phyloP scores from a whole-genome alignment of 768 basidiomycete species.

The Naganishia vaughanmartiniae region DNA sequence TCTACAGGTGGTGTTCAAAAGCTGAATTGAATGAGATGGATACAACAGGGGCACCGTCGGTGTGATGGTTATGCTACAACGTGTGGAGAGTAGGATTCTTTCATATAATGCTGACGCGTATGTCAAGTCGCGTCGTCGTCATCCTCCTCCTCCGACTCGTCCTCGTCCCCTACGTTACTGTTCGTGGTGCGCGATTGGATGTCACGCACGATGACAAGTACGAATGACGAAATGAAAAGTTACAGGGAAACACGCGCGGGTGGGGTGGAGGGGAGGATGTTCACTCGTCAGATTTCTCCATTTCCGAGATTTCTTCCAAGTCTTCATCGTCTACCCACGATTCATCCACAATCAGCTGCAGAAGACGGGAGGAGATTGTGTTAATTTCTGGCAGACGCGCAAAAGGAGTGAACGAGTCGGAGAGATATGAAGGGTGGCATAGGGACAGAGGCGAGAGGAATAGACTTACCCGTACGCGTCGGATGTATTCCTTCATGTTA shows the following conservation, averaged over 20 bases:
- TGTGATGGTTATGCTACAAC: no score
- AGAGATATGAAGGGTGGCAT: not conserved
- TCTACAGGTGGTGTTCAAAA: no score
- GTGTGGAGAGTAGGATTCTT: no score
- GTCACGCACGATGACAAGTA: no score
- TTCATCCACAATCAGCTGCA: slow-evolving; percentile 76
- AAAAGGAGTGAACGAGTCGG: slow-evolving; percentile 11
- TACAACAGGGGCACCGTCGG: no score
- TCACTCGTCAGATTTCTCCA: slow-evolving; percentile 26
- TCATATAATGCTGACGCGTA: no score
- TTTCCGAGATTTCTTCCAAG: slow-evolving; percentile 32
- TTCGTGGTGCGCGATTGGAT: no score
- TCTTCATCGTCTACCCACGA: slow-evolving; percentile 73
- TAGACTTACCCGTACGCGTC: slow-evolving; percentile 70
- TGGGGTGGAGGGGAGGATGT: not conserved
- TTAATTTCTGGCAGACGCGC: not conserved
- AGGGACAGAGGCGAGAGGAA: not conserved
- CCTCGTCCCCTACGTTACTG: no score
- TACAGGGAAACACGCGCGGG: no score
- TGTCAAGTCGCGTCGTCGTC: no score
- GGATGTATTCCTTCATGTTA: slow-evolving; percentile 97
- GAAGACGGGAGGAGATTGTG: not conserved
- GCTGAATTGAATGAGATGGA: no score
- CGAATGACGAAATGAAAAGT: not conserved
- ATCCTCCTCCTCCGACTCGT: no score